Base-by-base conservation (phyloP, 495 filamentous ascomycete species). In the Aspergillus diversus region DNA sequence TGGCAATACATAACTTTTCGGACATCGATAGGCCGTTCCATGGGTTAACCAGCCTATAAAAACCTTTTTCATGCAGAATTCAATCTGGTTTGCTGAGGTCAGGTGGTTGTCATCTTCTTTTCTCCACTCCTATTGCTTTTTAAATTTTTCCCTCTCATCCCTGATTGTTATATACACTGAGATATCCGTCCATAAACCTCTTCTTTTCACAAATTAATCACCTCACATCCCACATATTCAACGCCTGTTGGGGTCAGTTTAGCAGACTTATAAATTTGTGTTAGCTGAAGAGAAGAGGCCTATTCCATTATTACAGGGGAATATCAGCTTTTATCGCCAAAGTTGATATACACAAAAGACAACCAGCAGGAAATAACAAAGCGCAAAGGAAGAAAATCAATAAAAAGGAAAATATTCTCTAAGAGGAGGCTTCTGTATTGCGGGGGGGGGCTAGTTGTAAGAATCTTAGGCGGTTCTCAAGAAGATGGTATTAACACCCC, bases 401-500 rank as follows among this genome's bases (percentile, higher is more conserved):
- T 27, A 27, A 27, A 2, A 27, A 27, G 21, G 21, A 2, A 27
- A 27, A 27, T 27, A 27, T 27, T 27, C n/a, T 43, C 15, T 47
- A 21, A 34, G 50, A 51, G 60, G 35, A 35, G 31, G 59, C 62
- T 58, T 52, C 60, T 66, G 57, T 60, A 55, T 63, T 55, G 64
- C 59, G 69, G 73, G 68, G 21, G 21, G 21, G 63, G 67, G 71
- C 67, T 70, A 69, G 77, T 73, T 74, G 81, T 83, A 83, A 84
- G 82, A 75, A 66, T 77, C 73, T 80, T 76, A 66, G 63, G 73
- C 68, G 68, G 50, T 73, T 72, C 66, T 43, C 34, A 65, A 73
- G 80, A 81, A 77, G 64, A 84, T 84, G 81, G 72, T 75, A 81
- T 82, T 83, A 73, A 85, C 80, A 73, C 76, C 54, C 52, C 72